Evolutionary conservation across 164 flowering plant genomes (phyloP), one percentile per base, ranked within the genome.

Genomic region (Tetracentron sinense): DNA sequence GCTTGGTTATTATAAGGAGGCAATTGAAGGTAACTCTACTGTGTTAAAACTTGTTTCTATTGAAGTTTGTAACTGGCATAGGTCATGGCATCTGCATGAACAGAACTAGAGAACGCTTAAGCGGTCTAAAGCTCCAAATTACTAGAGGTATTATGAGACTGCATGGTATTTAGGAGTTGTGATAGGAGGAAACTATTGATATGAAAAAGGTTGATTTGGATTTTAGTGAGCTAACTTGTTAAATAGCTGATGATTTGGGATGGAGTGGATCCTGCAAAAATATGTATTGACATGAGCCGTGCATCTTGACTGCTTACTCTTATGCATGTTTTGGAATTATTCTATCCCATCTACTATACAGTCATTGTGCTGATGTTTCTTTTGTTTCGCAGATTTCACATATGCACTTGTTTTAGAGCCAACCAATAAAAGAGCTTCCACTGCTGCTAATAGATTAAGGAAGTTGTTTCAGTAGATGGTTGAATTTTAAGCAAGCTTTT

Each of bases 351-450:
- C 44, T n/a, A n/a, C n/a, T n/a, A n/a, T n/a, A n/a, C n/a, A n/a
- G n/a, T 68, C 14, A 15, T 38, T 27, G 6, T 23, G 20, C 26
- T 63, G 31, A 7, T 38, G 11, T 31, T 26, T 49, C 1, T 26
- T 76, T 60, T 51, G 17, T 29, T 14, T 10, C 75, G 81, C 90
- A 93, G 98, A 93, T 81, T 93, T 93, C 72, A 77, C 65, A 48
- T 77, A 84, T 54, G 98, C 96, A 21, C 89, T 90, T 69, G 91
- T 93, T 68, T 85, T 93, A 22, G 98, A 93, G 72, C 98, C 98
- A 58, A 90, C 87, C 20, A 93, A 93, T 54, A 90, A 82, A 70
- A 84, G 95, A 69, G 98, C 98, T 47, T 56, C 90, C 12, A 58
- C 53, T 7, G 80, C 97, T 63, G 83, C 83, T 12, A 88, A 87